Evolutionary conservation across 352 stramenopile genomes (phyloP).

Genomic region (Nothophytophthora sp.): DNA sequence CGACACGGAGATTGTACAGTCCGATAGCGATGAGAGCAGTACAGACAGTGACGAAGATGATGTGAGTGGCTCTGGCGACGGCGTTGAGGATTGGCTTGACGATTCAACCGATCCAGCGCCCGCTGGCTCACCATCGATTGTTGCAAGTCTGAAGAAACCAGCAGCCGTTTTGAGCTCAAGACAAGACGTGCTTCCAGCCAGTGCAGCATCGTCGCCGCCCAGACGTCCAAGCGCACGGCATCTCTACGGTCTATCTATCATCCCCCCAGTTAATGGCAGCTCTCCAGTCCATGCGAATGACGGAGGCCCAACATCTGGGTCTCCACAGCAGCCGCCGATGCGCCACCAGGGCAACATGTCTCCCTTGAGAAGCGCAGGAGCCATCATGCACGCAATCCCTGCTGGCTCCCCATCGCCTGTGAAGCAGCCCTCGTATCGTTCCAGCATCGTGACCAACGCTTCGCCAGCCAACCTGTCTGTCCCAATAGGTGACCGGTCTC

Average conservation of each 20-base stretch:
- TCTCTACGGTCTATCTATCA: conserved; percentile 19
- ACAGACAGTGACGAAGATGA: conserved; percentile 33
- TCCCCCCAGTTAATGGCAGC: conserved; percentile 4
- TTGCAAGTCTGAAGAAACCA: conserved; percentile 9
- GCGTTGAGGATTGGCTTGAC: conserved; percentile 61
- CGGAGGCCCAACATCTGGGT: neutral
- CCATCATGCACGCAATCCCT: conserved; percentile 5
- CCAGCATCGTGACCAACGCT: conserved; percentile 44
- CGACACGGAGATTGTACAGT: conserved; percentile 32
- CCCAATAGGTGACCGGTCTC: conserved; percentile 12
- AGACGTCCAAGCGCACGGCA: conserved; percentile 16
- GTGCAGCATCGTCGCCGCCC: neutral
- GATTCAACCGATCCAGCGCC: neutral
- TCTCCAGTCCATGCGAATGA: conserved; percentile 5
- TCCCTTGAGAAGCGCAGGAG: conserved; percentile 36
- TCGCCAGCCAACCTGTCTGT: conserved; percentile 39
- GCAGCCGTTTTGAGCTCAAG: conserved; percentile 5
- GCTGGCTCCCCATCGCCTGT: conserved; percentile 21
- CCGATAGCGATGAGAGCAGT: conserved; percentile 18
- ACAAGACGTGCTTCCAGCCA: conserved; percentile 3
- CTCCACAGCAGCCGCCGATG: conserved; percentile 25
- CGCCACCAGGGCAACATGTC: conserved; percentile 39
- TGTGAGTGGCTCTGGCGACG: conserved; percentile 32
- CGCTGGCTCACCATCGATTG: neutral
- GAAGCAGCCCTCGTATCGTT: conserved; percentile 54